These are phyloP conservation scores for Olyra latifolia DNA, from an alignment of 176 grass and related monocot species.

Conservation along the genomic window DNA sequence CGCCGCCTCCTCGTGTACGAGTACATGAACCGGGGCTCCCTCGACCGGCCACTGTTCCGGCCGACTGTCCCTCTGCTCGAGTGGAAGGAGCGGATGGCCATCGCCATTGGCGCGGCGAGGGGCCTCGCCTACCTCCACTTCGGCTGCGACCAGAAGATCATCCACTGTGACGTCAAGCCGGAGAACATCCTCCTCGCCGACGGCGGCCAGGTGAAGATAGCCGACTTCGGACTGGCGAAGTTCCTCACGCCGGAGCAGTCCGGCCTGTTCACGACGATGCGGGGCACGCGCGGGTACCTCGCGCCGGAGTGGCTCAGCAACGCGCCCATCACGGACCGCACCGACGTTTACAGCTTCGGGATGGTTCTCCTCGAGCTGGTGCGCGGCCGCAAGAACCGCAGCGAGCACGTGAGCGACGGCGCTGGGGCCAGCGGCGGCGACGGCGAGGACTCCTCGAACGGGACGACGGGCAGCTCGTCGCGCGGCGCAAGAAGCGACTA, in stretches of 20 bases:
- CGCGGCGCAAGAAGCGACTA: constrained; percentile 34
- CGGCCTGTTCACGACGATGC: constrained; percentile 81
- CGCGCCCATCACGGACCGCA: constrained; percentile 74
- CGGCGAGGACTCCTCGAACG: constrained; percentile 31
- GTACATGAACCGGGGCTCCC: constrained; percentile 79
- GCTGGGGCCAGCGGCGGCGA: neutral
- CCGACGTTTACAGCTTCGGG: constrained; percentile 82
- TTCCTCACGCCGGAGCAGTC: constrained; percentile 83
- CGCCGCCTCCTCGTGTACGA: constrained; percentile 75
- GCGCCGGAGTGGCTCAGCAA: constrained; percentile 87
- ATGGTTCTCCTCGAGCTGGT: constrained; percentile 82
- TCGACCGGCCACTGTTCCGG: constrained; percentile 68
- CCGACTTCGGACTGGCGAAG: constrained; percentile 83
- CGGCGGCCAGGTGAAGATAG: constrained; percentile 75
- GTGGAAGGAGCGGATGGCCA: constrained; percentile 67
- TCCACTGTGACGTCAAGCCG: constrained; percentile 91
- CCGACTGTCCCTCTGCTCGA: constrained; percentile 32
- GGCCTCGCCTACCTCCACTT: constrained; percentile 88
- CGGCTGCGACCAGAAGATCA: constrained; percentile 71
- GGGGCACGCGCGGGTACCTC: constrained; percentile 80
- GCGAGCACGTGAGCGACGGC: constrained; percentile 41
- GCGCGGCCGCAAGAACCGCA: constrained; percentile 75
- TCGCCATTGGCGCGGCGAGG: constrained; percentile 67
- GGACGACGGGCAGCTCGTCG: constrained; percentile 28
- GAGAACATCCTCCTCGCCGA: constrained; percentile 88